Percentiles rank a stretch among this genome's conserved stretches.
Conservation (phyloP, 108 stramenopile genomes). For the Schizochytrium sp. region DNA sequence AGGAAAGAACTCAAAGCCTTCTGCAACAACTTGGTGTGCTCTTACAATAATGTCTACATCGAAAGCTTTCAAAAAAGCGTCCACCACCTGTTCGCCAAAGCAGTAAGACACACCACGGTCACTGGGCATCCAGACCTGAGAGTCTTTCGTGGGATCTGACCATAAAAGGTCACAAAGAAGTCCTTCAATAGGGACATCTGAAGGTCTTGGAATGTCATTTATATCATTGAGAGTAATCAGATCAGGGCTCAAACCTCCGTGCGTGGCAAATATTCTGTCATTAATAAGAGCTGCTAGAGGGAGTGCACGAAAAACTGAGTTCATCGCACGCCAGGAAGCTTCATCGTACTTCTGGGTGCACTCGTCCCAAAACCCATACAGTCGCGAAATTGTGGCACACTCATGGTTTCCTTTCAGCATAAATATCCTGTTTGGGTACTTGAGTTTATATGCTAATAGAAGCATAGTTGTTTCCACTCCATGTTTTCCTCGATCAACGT, state of each 20-base stretch:
- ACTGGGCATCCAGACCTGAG: slow-evolving; percentile 73
- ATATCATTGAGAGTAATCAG: slow-evolving; percentile 84
- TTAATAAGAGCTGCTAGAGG: slow-evolving; percentile 77
- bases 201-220: slow-evolving; percentile 83
- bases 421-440: slow-evolving; percentile 99
- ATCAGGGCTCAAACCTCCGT: slow-evolving; percentile 83
- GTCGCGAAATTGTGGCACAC: slow-evolving; percentile 97
- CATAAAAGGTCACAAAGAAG: slow-evolving; percentile 94
- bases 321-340: slow-evolving; percentile 65
- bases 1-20: slow-evolving; percentile 85
- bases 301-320: slow-evolving; percentile 75
- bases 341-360: slow-evolving; percentile 89
- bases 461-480: slow-evolving; percentile 96
- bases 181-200: slow-evolving; percentile 91
- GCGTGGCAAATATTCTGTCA: slow-evolving; percentile 76
- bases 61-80: slow-evolving; percentile 68
- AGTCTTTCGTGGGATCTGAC: slow-evolving; percentile 87
- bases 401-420: slow-evolving; percentile 98
- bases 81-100: slow-evolving; percentile 72
- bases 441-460: slow-evolving; percentile 97
- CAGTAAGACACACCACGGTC: slow-evolving; percentile 74
- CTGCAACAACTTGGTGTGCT: slow-evolving; percentile 76
- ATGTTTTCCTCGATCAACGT: slow-evolving; percentile 98
- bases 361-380: slow-evolving; percentile 99
- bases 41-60: slow-evolving; percentile 73